Base-by-base conservation (phyloP, 805 yeast species). In the Kodamaea kaohsiungensis region DNA sequence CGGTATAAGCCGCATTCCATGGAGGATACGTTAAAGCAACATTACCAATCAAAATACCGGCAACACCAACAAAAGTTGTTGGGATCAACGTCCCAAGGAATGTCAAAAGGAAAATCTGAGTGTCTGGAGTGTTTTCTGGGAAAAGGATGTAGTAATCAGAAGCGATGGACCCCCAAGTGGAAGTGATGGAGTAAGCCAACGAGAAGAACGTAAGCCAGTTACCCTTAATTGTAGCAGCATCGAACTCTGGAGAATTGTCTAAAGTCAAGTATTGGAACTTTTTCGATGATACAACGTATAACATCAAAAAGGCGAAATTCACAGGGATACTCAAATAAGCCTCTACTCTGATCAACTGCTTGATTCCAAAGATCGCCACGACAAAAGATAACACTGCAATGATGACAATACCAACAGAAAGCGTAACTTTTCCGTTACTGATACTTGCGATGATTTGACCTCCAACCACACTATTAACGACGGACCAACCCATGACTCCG, bases 401-500 rank as follows among this genome's bases (percentile, higher is more conserved):
- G 48, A 91, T 85, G 22, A 87, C 68, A 53, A 91, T 87, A 3
- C 96, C 96, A 16, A 84, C 85, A 64, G 85, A 83, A 39, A 89
- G 64, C 1, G 96, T 90, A 0, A 90, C 79, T 56, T 76, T 79
- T 13, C 82, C 88, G 60, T 84, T 71, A 40, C 91, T 84, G 17
- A 91, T 74, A 43, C 87, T 80, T 10, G 83, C 77, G 48, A 91
- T 69, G 55, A 91, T 86, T 69, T 91, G 91, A 16, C 97, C 97
- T 39, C 96, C 96, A 53, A 89, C 85, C 48, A 90, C 95, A 60
- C 88, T 82, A 65, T 89, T 90, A n/a, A 90, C 91, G 37, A 91
- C 86, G n/a, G 93, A 83, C 97, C 97, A 91, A n/a, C 97, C 97
- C 61, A 89, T 67, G 13, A 87, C 87, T 49, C 96, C 96, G 43